Base-by-base conservation (phyloP, 257 asterid genomes). In the Ocimum tenuiflorum region DNA sequence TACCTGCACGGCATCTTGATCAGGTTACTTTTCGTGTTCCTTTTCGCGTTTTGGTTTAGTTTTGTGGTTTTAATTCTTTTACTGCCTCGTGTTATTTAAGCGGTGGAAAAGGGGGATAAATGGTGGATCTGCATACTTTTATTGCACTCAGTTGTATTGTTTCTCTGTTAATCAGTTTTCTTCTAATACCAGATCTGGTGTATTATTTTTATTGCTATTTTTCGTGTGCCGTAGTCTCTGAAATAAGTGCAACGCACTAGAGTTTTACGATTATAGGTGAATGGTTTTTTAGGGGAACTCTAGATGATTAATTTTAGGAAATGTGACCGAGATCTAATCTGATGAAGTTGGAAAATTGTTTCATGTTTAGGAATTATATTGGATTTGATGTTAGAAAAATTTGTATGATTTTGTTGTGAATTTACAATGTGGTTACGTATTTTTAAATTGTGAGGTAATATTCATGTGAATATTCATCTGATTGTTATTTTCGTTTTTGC, bases 1-100 rank as follows among this genome's bases (percentile, higher is more conserved):
- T 15, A 10, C 3, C 4, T 48, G 12, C 14, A 76, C 67, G 77
- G 68, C 63, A 6, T 48, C 63, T 60, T 71, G 74, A 76, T 71
- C 73, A 73, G 78, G 81, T 66, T 31, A 65, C 58, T 46, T 20
- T 4, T 50, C 47, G 14, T 20, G 31, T 4, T 58, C 38, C 31
- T 27, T 27, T 27, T 27, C 31, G 3, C 4, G 2, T 27, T 27
- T 27, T 27, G 2, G 2, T 27, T 27, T 27, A 1, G 2, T 27
- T 27, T 27, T 7, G 31, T 27, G 38, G 58, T 15, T 1, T 22
- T 10, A 13, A 17, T 22, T 58, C 12, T 20, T 39, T 15, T 49
- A 20, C 41, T 19, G 45, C 5, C 39, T 39, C 14, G 8, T 19
- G 55, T 39, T 22, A 20, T 50, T 18, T 66, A 0, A 24, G 17